Evolutionary conservation across 805 yeast genomes (phyloP), one percentile per base, ranked within the genome.

Genomic region (Wickerhamomyces subpelliculosus): DNA sequence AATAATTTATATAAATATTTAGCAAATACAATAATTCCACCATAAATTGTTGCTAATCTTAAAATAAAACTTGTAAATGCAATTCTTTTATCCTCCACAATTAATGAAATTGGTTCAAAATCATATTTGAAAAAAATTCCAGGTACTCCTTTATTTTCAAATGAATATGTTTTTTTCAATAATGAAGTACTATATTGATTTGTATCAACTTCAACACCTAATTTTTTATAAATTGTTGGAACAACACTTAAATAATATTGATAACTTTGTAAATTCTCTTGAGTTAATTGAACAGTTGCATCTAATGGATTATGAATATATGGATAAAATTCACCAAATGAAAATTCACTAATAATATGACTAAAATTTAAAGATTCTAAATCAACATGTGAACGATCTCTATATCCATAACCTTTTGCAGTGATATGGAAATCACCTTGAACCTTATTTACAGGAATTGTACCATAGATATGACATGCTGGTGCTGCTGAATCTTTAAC

Each of bases 291-390:
- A 1, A 77, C 82, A 0, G 90, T 80, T 34, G 68, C 69, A 58
- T 93, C 97, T 45, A 93, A 69, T n/a, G 96, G 95, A 54, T 90
- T 90, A 48, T 81, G 72, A 45, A 89, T 69, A 49, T 74, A 82
- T 4, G 98, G 97, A 54, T 78, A 88, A 59, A 83, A 88, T 27
- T 78, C 85, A 12, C 98, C 98, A 61, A 80, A 90, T 10, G 97
- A 87, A 45, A 88, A 75, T 58, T 90, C 97, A 42, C 75, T 75
- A 42, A 93, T 80, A 5, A 77, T 76, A 60, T 93, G 98, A 1
- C 95, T 73, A 55, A 90, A 83, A 54, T 90, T 84, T 41, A 85
- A 61, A 18, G 70, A 61, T 28, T 75, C 75, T 8, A 52, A 25
- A 1, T 74, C 75, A 10, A 71, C 67, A 31, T 61, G 60, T 33